Evolutionary conservation across 495 filamentous ascomycete species (phyloP).

Genomic region (Neurospora sp.): DNA sequence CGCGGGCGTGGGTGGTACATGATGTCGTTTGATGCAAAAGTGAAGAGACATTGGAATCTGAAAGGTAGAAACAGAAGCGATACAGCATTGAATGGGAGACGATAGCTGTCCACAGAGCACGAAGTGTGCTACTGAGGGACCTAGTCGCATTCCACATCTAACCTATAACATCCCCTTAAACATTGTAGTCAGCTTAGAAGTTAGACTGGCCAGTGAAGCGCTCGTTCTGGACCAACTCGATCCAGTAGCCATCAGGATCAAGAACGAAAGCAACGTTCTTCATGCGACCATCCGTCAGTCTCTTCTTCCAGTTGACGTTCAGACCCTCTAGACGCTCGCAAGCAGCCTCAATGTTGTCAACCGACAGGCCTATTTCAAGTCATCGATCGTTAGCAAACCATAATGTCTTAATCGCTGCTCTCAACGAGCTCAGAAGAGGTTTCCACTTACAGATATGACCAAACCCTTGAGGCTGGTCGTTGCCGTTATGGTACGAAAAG

Average conservation of each 20-base stretch:
- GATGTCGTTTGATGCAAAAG: background rate
- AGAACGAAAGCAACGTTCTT: slow-evolving; percentile 90
- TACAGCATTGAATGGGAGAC: no score
- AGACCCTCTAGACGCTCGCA: slow-evolving; percentile 75
- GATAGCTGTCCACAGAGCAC: no score
- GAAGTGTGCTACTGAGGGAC: no score
- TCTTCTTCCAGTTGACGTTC: slow-evolving; percentile 86
- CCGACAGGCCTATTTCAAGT: slow-evolving; percentile 52
- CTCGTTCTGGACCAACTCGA: slow-evolving; percentile 79
- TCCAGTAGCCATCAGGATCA: slow-evolving; percentile 89
- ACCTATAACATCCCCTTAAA: no score
- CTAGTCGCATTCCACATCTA: no score
- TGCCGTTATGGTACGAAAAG: slow-evolving; percentile 88
- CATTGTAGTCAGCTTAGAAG: slow-evolving; percentile 21
- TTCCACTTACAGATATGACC: slow-evolving; percentile 71
- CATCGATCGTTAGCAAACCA: slow-evolving; percentile 15
- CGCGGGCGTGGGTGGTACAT: background rate
- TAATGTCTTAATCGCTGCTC: no score
- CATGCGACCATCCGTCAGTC: slow-evolving; percentile 84
- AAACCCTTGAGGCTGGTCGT: slow-evolving; percentile 84
- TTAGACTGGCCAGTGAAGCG: slow-evolving; percentile 41
- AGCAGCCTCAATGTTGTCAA: slow-evolving; percentile 79
- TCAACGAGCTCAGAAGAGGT: background rate
- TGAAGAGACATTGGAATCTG: background rate
- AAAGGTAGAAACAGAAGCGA: no score